Evolutionary conservation across 306 rosid genomes (phyloP).

Genomic region (Gastrolobium villosum): DNA sequence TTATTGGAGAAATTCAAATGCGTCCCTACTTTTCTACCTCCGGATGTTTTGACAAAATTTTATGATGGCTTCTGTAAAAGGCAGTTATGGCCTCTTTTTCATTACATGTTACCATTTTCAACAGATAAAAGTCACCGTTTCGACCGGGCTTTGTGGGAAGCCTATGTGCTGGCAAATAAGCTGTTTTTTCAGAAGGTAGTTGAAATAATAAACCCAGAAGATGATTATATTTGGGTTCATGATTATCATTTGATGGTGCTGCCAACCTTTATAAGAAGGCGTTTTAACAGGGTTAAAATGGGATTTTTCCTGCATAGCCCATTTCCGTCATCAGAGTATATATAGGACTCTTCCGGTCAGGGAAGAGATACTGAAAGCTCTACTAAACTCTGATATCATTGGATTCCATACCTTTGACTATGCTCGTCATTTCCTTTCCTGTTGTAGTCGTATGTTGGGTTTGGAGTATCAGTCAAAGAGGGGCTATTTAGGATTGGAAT

Average conservation of each 20-base stretch:
- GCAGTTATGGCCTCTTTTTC: conserved; percentile 89
- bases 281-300: conserved; percentile 77
- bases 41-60: conserved; percentile 65
- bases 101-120: conserved; percentile 79
- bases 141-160: conserved; percentile 81
- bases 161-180: conserved; percentile 80
- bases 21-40: conserved; percentile 78
- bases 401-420: conserved; percentile 91
- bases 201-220: conserved; percentile 84
- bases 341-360: conserved; percentile 85
- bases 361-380: conserved; percentile 85
- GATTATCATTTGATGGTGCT: conserved; percentile 94
- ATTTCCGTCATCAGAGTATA: conserved; percentile 89
- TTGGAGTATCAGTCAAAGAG: conserved; percentile 84
- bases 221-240: conserved; percentile 86
- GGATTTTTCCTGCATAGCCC: conserved; percentile 93
- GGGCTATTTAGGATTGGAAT: conserved; percentile 89
- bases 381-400: conserved; percentile 82
- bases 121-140: conserved; percentile 71
- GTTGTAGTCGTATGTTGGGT: conserved; percentile 92
- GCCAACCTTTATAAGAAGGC: conserved; percentile 79
- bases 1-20: conserved; percentile 73
- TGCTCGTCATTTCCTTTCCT: conserved; percentile 90
- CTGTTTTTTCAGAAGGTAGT: conserved; percentile 75
- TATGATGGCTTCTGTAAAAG: conserved; percentile 89